A percentile compares a stretch with the other conserved stretches of the same genome.
Conservation (phyloP, 2,329 filamentous ascomycete genomes). For the Neocatenulostroma microsporum region DNA sequence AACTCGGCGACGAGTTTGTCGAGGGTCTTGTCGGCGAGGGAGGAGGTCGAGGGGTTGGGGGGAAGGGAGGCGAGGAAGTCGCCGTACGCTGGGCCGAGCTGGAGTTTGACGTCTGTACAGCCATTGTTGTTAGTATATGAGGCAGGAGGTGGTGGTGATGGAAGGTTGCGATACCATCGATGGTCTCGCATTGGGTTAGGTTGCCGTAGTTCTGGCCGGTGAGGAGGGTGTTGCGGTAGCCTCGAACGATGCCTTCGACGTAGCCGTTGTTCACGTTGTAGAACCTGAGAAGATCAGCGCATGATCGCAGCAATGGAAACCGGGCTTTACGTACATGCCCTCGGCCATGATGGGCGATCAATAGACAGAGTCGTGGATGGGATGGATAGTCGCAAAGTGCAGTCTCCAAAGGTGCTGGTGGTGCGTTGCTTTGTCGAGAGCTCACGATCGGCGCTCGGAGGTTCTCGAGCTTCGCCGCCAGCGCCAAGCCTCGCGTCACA, state of each 20-base stretch:
- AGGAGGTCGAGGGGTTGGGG: conserved; percentile 92
- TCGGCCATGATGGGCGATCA: conserved; percentile 33
- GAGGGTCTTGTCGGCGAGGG: conserved; percentile 87
- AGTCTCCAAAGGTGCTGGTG: too few relatives aligned
- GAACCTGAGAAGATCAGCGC: conserved; percentile 22
- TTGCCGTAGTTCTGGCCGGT: conserved; percentile 89
- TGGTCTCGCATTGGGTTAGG: conserved; percentile 93
- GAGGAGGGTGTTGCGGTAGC: conserved; percentile 89
- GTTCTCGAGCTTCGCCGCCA: too few relatives aligned
- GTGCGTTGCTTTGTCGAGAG: too few relatives aligned
- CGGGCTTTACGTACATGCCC: conserved; percentile 30
- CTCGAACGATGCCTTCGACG: conserved; percentile 93
- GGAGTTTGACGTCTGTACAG: conserved; percentile 80
- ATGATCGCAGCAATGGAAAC: not conserved
- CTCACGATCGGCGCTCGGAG: too few relatives aligned
- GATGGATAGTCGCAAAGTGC: too few relatives aligned
- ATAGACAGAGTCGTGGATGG: too few relatives aligned
- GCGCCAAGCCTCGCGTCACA: too few relatives aligned
- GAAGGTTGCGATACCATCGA: too few relatives aligned
- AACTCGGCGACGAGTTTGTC: conserved; percentile 98
- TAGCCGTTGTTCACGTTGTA: conserved; percentile 58
- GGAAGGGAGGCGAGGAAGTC: conserved; percentile 91
- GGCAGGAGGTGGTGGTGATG: conserved; percentile 22
- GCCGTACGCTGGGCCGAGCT: conserved; percentile 92
- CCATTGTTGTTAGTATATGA: not conserved